phyloP scores from a whole-genome alignment of 805 yeast genomes.

The Lipomyces sp. region DNA sequence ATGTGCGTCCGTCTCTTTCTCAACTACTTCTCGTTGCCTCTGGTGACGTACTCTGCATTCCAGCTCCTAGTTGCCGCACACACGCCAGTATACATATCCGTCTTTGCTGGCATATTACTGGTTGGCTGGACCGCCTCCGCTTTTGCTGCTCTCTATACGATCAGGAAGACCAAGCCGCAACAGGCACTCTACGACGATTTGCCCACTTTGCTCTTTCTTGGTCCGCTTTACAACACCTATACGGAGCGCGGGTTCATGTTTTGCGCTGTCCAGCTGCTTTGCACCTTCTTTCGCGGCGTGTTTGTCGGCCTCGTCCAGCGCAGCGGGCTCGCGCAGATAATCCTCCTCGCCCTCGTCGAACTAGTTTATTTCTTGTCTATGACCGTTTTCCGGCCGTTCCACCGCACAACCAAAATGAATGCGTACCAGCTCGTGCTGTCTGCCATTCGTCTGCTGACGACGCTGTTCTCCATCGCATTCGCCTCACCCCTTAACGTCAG shows the following conservation, averaged over 20 bases:
- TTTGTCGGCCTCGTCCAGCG: conserved; percentile 37
- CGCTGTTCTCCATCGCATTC: conserved; percentile 34
- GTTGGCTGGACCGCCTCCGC: conserved; percentile 32
- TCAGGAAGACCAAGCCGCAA: conserved; percentile 26
- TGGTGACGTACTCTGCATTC: conserved; percentile 34
- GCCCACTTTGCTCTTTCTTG: conserved; percentile 32
- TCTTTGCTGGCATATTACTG: conserved; percentile 33
- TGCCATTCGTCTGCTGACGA: conserved; percentile 26
- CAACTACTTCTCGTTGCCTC: conserved; percentile 34
- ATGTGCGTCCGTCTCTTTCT: conserved; percentile 32
- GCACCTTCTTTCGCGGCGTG: conserved; percentile 35
- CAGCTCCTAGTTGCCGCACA: conserved; percentile 33
- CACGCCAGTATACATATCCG: conserved; percentile 31
- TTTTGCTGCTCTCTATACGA: conserved; percentile 13
- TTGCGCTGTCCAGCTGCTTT: conserved; percentile 22
- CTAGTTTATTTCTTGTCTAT: conserved; percentile 28
- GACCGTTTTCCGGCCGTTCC: conserved; percentile 32
- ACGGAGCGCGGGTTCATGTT: conserved; percentile 29
- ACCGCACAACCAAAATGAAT: conserved; percentile 34
- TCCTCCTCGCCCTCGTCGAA: conserved; percentile 35
- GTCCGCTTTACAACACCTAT: conserved; percentile 37
- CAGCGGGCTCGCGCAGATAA: conserved; percentile 39
- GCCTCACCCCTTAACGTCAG: conserved; percentile 29
- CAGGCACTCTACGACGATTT: conserved; percentile 33
- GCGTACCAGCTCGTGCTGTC: conserved; percentile 28